Evolutionary conservation across 306 rosid genomes (phyloP), one percentile per base, ranked within the genome.

Genomic region (Ziziphus jujuba): DNA sequence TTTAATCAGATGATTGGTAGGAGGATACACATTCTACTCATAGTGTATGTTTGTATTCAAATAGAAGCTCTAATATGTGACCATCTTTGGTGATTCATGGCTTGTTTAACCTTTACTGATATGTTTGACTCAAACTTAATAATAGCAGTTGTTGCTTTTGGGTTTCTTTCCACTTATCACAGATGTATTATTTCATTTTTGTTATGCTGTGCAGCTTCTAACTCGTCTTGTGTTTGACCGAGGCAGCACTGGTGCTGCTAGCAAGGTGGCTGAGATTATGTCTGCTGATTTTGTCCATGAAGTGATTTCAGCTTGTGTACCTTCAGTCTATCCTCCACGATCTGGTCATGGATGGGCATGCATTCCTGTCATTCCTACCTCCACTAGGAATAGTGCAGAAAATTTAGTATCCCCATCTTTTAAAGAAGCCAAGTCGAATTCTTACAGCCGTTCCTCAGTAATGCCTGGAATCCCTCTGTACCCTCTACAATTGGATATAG

Each of bases 301-400:
- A 84, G 96, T 92, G 67, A 90, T 92, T 79, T 90, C 98, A 65
- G 89, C 98, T 64, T 89, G 98, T 71, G 98, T 92, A 69, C 97
- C 97, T 78, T 92, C 97, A 44, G 98, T 92, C 70, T 92, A 75
- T 72, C 97, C 97, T 64, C 98, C 98, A 1, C 85, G 97, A 31
- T 86, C 93, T 79, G 98, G 98, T 61, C 85, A 83, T 76, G 98
- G 97, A 57, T 92, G 98, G 98, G 98, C 97, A 15, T 86, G 98
- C 77, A 92, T 92, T 83, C 98, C 97, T 0, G 86, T 87, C 72
- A 70, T 84, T 74, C 96, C 98, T 74, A 71, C 90, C 33, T 84
- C 82, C 76, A 77, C 87, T 14, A 84, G 79, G 79, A 82, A 85
- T 72, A 79, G 90, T 72, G 90, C 97, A 34, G 98, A 90, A 71